Evolutionary conservation across 306 rosid species (phyloP).

Genomic region (Corylus heterophylla): DNA sequence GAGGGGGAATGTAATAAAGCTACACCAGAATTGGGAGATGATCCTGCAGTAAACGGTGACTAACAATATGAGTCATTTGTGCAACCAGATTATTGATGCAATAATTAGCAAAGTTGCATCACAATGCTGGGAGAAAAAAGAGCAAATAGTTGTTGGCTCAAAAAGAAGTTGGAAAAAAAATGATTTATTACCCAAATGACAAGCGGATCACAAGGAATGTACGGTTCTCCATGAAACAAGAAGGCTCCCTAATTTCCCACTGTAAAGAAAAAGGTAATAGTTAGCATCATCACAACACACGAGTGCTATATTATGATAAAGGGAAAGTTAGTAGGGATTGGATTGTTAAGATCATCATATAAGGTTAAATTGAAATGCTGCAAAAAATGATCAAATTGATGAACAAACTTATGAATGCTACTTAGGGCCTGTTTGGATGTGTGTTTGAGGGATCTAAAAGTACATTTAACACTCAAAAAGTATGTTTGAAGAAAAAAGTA

Average conservation of each 20-base stretch:
- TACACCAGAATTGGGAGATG: slow-evolving; percentile 84
- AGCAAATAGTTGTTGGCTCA: neutral
- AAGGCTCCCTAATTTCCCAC: slow-evolving; percentile 84
- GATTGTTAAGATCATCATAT: neutral
- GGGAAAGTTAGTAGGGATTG: neutral
- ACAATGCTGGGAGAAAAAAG: neutral
- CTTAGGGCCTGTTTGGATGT: too few species aligned
- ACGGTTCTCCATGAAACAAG: slow-evolving; percentile 83
- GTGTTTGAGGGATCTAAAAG: too few species aligned
- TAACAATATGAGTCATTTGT: neutral
- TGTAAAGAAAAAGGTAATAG: slow-evolving; percentile 31
- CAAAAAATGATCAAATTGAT: neutral
- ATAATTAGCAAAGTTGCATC: neutral
- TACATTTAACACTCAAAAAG: too few species aligned
- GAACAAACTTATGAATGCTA: neutral
- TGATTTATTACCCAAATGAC: slow-evolving; percentile 62
- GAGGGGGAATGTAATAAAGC: slow-evolving; percentile 87
- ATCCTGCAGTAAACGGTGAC: slow-evolving; percentile 47
- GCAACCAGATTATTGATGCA: slow-evolving; percentile 10
- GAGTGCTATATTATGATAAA: neutral
- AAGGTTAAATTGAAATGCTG: neutral
- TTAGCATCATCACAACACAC: neutral
- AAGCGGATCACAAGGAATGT: slow-evolving; percentile 60
- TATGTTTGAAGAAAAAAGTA: too few species aligned
- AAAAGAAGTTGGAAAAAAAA: slow-evolving; percentile 3